Conservation (phyloP, 768 basidiomycete genomes). For the Boletus rufocinnamomeus region DNA sequence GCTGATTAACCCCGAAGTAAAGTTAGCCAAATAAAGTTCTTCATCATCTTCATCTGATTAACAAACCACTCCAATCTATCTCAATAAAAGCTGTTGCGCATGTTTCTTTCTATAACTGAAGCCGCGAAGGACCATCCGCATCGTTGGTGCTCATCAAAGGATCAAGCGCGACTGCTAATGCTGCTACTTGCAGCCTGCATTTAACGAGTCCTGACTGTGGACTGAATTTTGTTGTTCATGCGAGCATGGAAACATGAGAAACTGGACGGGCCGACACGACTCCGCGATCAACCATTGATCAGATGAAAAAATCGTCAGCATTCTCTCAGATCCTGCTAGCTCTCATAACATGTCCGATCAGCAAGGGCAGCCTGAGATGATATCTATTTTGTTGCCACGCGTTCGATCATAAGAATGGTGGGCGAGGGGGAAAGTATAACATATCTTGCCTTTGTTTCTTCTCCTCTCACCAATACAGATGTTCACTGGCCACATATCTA, state of each 20-base stretch:
- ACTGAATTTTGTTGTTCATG: background rate
- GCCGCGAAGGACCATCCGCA: slow-evolving; percentile 10
- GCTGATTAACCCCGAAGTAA: no score
- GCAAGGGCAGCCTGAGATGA: background rate
- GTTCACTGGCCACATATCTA: slow-evolving; percentile 5
- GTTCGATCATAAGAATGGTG: background rate
- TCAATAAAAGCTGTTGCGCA: slow-evolving; percentile 14
- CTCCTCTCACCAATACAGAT: slow-evolving; percentile 3
- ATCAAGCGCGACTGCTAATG: slow-evolving; percentile 17
- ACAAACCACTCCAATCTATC: background rate
- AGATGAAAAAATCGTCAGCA: no score
- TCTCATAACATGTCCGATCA: background rate
- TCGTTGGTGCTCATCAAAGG: slow-evolving; percentile 2
- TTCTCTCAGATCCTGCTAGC: background rate
- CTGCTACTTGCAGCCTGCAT: slow-evolving; percentile 16
- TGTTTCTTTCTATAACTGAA: slow-evolving; percentile 11
- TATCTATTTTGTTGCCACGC: slow-evolving; percentile 13
- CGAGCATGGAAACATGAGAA: no score
- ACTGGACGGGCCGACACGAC: no score
- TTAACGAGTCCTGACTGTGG: background rate
- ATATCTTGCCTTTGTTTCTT: background rate
- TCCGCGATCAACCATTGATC: no score
- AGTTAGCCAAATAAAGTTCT: no score
- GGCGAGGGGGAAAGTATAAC: background rate
- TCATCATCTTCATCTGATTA: no score